phyloP scores from a whole-genome alignment of 2,329 filamentous ascomycete genomes.

The Pseudogymnoascus sp. region DNA sequence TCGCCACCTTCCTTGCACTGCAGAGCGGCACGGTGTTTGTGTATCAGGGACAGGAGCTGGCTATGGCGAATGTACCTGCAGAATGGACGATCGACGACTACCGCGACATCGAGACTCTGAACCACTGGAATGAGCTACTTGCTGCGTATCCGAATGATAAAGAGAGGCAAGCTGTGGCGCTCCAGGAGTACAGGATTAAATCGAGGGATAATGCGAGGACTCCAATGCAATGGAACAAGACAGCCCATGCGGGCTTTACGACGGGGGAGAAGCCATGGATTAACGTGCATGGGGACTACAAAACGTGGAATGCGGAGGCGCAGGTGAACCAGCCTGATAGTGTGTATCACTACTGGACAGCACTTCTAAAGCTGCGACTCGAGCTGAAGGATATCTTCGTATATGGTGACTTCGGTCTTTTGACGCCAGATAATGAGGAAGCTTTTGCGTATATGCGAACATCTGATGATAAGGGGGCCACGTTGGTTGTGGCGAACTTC shows the following conservation, averaged over 20 bases:
- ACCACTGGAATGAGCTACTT: constrained; percentile 38
- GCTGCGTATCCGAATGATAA: constrained; percentile 30
- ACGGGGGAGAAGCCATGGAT: constrained; percentile 58
- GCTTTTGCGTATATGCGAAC: constrained; percentile 49
- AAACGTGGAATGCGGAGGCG: constrained; percentile 51
- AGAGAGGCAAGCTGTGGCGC: constrained; percentile 32
- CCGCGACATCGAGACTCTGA: constrained; percentile 56
- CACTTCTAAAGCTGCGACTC: constrained; percentile 53
- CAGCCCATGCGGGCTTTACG: constrained; percentile 57
- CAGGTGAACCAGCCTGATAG: constrained; percentile 43
- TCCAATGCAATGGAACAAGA: constrained; percentile 64
- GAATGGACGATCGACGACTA: constrained; percentile 59
- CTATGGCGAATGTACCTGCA: constrained; percentile 47
- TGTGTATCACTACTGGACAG: constrained; percentile 54
- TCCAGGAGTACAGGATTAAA: constrained; percentile 47
- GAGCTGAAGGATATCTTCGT: constrained; percentile 54
- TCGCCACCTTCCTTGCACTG: constrained; percentile 42
- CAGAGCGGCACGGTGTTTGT: constrained; percentile 50
- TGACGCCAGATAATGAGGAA: constrained; percentile 42
- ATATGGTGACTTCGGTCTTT: constrained; percentile 55
- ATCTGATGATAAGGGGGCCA: constrained; percentile 12
- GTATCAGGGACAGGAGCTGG: constrained; percentile 55
- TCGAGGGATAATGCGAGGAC: constrained; percentile 63
- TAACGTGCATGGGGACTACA: constrained; percentile 56
- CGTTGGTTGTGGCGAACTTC: constrained; percentile 20